phyloP scores from a whole-genome alignment of 2,329 filamentous ascomycete genomes.

The Hypoxylon rubiginosum region DNA sequence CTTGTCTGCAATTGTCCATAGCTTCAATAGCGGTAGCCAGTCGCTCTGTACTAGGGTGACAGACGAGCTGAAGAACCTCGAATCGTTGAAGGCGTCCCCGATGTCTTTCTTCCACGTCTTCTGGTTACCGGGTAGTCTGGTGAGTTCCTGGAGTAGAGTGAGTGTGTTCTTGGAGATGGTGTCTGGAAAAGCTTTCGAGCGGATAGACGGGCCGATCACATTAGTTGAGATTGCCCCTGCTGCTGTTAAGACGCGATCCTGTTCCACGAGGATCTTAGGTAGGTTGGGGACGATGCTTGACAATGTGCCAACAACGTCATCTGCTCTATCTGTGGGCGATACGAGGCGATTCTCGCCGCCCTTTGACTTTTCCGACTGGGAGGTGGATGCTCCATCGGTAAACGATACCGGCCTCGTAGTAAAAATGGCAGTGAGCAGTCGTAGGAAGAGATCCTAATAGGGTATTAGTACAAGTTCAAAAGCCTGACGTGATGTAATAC shows the following conservation, averaged over 20 bases:
- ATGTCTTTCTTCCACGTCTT: constrained; percentile 96
- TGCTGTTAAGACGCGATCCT: constrained; percentile 84
- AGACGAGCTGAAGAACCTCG: constrained; percentile 83
- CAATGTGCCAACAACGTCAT: constrained; percentile 85
- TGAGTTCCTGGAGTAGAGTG: constrained; percentile 80
- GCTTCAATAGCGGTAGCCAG: constrained; percentile 87
- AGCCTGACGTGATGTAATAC: constrained; percentile 52
- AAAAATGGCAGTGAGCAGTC: constrained; percentile 92
- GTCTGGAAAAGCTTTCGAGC: constrained; percentile 87
- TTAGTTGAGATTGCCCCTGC: constrained; percentile 85
- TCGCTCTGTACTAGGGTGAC: constrained; percentile 74
- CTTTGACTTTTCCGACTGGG: constrained; percentile 56
- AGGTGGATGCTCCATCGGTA: constrained; percentile 64
- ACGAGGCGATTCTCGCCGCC: constrained; percentile 49
- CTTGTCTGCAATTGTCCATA: constrained; percentile 89
- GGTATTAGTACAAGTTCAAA: constrained; percentile 46
- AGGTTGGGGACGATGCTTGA: constrained; percentile 84
- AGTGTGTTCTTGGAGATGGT: constrained; percentile 82
- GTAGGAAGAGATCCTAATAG: constrained; percentile 84
- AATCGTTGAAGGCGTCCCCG: constrained; percentile 90
- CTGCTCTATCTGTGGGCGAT: constrained; percentile 65
- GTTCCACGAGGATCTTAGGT: constrained; percentile 84
- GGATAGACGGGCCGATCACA: constrained; percentile 84
- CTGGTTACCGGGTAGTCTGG: constrained; percentile 81
- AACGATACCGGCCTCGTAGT: constrained; percentile 87